phyloP scores from a whole-genome alignment of 345 rosid species.

The Geranium brycei region DNA sequence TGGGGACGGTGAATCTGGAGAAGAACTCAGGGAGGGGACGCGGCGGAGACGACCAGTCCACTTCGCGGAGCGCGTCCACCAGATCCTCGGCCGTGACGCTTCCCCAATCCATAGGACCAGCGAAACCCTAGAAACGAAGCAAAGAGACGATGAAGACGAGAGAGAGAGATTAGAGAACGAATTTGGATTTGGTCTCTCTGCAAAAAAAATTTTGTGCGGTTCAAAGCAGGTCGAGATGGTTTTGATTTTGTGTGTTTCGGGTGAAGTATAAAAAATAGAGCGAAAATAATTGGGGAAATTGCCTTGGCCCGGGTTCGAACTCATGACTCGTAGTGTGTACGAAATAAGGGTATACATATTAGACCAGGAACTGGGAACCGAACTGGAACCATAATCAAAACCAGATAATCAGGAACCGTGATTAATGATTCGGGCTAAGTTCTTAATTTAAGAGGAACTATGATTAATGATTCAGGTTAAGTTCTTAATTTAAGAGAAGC shows the following conservation, averaged over 20 bases:
- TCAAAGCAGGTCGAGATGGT: neutral
- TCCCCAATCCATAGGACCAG: constrained; percentile 80
- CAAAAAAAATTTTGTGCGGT: neutral
- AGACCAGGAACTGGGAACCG: too few species aligned
- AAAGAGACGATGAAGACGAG: too few species aligned
- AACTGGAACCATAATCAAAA: too few species aligned
- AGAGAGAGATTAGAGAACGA: neutral
- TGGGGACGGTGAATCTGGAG: constrained; percentile 78
- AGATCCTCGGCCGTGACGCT: constrained; percentile 87
- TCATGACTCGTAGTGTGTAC: constrained; percentile 56
- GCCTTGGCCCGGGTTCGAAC: constrained; percentile 54
- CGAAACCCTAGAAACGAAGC: constrained; percentile 13
- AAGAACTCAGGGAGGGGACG: constrained; percentile 84
- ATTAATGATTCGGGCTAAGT: too few species aligned
- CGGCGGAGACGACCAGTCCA: constrained; percentile 98
- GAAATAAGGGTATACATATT: constrained; percentile 42
- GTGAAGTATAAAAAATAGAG: too few species aligned
- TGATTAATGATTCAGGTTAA: too few species aligned
- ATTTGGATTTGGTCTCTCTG: neutral
- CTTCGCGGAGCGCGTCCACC: constrained; percentile 91
- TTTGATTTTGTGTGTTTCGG: neutral
- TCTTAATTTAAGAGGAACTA: too few species aligned
- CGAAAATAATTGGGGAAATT: neutral
- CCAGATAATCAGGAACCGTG: too few species aligned
- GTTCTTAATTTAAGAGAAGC: too few species aligned